phyloP scores from a whole-genome alignment of 2,329 filamentous ascomycete species.

The Ascochyta clinopodiicola region DNA sequence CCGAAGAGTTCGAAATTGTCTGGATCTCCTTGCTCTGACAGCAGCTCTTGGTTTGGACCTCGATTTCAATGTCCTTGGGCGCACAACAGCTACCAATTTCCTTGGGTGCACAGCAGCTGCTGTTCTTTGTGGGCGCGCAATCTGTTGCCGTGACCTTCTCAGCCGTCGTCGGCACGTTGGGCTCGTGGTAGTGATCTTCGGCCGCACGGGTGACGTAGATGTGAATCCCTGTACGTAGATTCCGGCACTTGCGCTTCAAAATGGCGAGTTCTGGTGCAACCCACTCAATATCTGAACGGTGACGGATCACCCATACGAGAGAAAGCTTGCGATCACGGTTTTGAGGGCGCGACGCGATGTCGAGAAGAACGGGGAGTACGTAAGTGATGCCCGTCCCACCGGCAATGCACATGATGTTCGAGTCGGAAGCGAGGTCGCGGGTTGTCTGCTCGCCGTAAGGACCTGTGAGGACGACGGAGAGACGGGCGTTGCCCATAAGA shows the following conservation, averaged over 20 bases:
- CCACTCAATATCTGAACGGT: conserved; percentile 44
- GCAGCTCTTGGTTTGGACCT: conserved; percentile 11
- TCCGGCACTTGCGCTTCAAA: conserved; percentile 36
- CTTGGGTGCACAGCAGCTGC: conserved; percentile 3
- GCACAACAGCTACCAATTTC: conserved; percentile 2
- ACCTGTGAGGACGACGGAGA: conserved; percentile 43
- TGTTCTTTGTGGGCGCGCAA: conserved; percentile 7
- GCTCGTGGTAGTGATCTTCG: conserved; percentile 26
- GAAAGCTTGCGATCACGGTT: conserved; percentile 35
- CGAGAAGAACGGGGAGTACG: conserved; percentile 45
- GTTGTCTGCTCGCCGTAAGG: conserved; percentile 44
- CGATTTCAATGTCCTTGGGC: conserved; percentile 1
- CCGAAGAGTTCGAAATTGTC: conserved; percentile 15
- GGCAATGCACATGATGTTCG: conserved; percentile 46
- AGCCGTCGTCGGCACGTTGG: conserved; percentile 19
- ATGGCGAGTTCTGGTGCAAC: conserved; percentile 43
- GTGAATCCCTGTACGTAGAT: conserved; percentile 36
- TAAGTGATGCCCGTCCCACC: conserved; percentile 49
- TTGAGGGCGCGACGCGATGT: conserved; percentile 34
- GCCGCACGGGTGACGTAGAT: conserved; percentile 43
- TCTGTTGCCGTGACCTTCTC: conserved; percentile 29
- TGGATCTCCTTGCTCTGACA: conserved; percentile 34
- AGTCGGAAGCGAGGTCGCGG: conserved; percentile 25
- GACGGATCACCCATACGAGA: conserved; percentile 46
- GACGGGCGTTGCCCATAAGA: conserved; percentile 32